Percentiles rank a stretch among this genome's conserved stretches.
phyloP scores from a whole-genome alignment of 2,329 filamentous ascomycete species.

The Rhytidhysteron rufulum region DNA sequence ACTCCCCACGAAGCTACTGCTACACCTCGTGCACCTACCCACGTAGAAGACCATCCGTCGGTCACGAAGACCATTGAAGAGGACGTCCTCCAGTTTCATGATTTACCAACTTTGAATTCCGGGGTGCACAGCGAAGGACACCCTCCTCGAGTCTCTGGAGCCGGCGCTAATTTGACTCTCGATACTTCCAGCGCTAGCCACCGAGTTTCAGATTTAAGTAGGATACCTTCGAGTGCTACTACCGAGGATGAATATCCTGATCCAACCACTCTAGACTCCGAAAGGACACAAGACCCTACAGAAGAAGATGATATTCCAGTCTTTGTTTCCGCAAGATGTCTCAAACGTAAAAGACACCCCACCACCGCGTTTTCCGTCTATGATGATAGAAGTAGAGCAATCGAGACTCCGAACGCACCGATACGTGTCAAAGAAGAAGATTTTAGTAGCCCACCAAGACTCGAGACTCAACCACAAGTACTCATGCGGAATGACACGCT shows the following conservation, averaged over 20 bases:
- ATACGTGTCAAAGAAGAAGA: conserved; percentile 40
- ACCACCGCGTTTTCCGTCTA: conserved; percentile 15
- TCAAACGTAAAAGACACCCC: conserved; percentile 40
- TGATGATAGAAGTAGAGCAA: conserved; percentile 10
- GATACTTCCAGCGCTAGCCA: background rate
- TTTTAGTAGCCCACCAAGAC: conserved; percentile 29
- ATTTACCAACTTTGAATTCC: too few species aligned
- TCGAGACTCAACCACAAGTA: conserved; percentile 10
- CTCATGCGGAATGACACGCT: conserved; percentile 37
- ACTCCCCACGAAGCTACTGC: too few species aligned
- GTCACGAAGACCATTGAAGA: too few species aligned
- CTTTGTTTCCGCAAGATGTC: conserved; percentile 38
- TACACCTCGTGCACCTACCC: background rate
- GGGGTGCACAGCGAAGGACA: too few species aligned
- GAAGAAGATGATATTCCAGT: conserved; percentile 39
- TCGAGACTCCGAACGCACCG: conserved; percentile 27
- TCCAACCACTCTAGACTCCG: conserved; percentile 8
- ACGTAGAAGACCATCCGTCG: too few species aligned
- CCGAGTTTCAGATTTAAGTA: conserved; percentile 5
- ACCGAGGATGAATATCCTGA: conserved; percentile 35
- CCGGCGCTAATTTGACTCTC: background rate
- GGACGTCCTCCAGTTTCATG: too few species aligned
- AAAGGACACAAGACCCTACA: conserved; percentile 10
- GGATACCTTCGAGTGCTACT: conserved; percentile 41
- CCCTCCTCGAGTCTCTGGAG: too few species aligned